phyloP scores from a whole-genome alignment of 1,284 basidiomycete species.

The Cutaneotrichosporon cavernicola region DNA sequence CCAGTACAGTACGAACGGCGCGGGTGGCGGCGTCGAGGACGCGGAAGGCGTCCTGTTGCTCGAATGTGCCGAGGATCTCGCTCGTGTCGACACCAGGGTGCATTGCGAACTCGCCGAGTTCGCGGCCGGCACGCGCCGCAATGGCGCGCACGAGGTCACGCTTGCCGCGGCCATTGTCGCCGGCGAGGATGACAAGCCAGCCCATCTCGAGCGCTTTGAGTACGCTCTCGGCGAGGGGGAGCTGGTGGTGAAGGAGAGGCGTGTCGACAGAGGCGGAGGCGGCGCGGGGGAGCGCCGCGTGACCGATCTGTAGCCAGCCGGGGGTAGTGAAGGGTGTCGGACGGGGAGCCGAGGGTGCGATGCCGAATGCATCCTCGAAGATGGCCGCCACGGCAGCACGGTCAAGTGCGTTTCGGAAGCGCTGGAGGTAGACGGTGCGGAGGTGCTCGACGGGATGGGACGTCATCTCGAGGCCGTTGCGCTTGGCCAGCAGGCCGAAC shows the following conservation, averaged over 20 bases:
- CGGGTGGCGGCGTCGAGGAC: slow-evolving; percentile 25
- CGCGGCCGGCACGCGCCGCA: slow-evolving; percentile 68
- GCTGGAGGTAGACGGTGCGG: slow-evolving; percentile 73
- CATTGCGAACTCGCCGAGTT: slow-evolving; percentile 72
- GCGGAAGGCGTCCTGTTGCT: slow-evolving; percentile 68
- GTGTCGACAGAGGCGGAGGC: slow-evolving; percentile 52
- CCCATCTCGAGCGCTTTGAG: slow-evolving; percentile 71
- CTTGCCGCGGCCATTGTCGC: slow-evolving; percentile 74
- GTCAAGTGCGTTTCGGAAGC: slow-evolving; percentile 76
- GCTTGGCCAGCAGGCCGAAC: slow-evolving; percentile 58
- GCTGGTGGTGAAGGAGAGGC: slow-evolving; percentile 65
- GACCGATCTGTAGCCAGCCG: slow-evolving; percentile 66
- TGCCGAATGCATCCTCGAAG: slow-evolving; percentile 64
- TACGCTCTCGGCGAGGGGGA: slow-evolving; percentile 71
- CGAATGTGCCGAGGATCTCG: slow-evolving; percentile 93
- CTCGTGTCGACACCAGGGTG: slow-evolving; percentile 88
- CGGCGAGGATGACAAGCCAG: slow-evolving; percentile 87
- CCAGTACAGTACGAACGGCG: slow-evolving; percentile 23
- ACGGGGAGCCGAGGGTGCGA: slow-evolving; percentile 44
- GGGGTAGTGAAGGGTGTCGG: slow-evolving; percentile 63
- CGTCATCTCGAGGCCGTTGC: slow-evolving; percentile 61
- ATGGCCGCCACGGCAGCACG: slow-evolving; percentile 62
- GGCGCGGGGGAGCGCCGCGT: slow-evolving; percentile 59
- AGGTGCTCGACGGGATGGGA: slow-evolving; percentile 66
- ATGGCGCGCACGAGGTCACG: slow-evolving; percentile 70